Evolutionary conservation across 352 stramenopile species (phyloP).

Genomic region (Pythium grandisporangium): DNA sequence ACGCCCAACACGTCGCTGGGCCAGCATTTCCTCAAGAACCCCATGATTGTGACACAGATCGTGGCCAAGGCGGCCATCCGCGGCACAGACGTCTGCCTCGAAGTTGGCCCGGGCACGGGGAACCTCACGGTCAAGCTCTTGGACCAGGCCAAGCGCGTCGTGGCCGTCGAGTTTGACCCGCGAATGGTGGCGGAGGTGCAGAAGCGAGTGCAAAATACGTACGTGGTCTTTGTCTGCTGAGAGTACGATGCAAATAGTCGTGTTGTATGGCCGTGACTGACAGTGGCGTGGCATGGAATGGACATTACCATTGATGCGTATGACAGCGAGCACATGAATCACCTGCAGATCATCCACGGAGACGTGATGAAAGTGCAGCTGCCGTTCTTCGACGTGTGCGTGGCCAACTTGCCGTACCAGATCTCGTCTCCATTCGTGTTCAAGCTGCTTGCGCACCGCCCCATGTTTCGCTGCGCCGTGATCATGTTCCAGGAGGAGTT

Average conservation of each 20-base stretch:
- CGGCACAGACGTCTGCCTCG: slow-evolving; percentile 93
- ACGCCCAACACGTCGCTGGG: slow-evolving; percentile 95
- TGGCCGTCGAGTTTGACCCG: slow-evolving; percentile 98
- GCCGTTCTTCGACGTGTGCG: slow-evolving; percentile 99
- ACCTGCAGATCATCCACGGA: slow-evolving; percentile 98
- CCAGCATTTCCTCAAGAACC: slow-evolving; percentile 99
- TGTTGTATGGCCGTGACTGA: not conserved
- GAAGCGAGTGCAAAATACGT: slow-evolving; percentile 97
- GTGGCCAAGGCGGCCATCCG: slow-evolving; percentile 95
- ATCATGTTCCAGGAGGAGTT: slow-evolving; percentile 99
- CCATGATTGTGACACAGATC: slow-evolving; percentile 95
- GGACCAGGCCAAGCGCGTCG: slow-evolving; percentile 94
- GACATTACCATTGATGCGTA: not conserved
- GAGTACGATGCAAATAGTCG: not conserved
- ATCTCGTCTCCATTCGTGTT: slow-evolving; percentile 99
- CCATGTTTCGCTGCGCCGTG: slow-evolving; percentile 98
- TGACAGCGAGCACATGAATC: slow-evolving; percentile 79
- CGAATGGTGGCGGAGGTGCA: slow-evolving; percentile 99
- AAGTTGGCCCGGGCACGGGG: slow-evolving; percentile 96
- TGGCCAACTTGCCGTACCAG: slow-evolving; percentile 99
- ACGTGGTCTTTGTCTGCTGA: slow-evolving; percentile 5
- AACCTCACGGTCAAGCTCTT: slow-evolving; percentile 99
- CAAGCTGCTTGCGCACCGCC: slow-evolving; percentile 96
- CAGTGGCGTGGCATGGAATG: no score
- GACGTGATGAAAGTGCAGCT: slow-evolving; percentile 99